Percentiles rank a stretch among this genome's conserved stretches.
Conservation (phyloP, 1,139 yeast genomes). For the Yamadazyma sp. region DNA sequence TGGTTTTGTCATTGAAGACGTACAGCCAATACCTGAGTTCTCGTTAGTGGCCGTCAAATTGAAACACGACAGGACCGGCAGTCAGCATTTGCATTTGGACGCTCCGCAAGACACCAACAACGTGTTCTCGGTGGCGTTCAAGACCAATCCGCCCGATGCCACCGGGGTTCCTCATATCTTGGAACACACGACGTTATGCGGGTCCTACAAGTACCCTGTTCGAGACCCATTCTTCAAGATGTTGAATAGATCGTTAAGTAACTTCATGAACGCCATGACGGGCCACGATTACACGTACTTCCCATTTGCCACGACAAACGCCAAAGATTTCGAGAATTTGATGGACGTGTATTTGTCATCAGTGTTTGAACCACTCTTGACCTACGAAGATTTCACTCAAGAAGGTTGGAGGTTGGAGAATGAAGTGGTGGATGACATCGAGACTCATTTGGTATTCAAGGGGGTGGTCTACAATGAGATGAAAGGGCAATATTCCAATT, state of each 20-base stretch:
- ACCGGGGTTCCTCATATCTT: conserved; percentile 96
- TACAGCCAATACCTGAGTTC: conserved; percentile 75
- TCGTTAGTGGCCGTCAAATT: conserved; percentile 77
- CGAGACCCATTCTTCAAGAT: conserved; percentile 97
- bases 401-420: conserved; percentile 98
- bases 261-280: conserved; percentile 99
- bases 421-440: conserved; percentile 54
- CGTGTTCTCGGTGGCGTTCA: conserved; percentile 87
- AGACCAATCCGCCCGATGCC: conserved; percentile 89
- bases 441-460: conserved; percentile 69
- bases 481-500: conserved; percentile 96
- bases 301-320: conserved; percentile 94
- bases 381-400: conserved; percentile 81
- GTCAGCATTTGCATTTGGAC: conserved; percentile 83
- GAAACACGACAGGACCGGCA: conserved; percentile 65
- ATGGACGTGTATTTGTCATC: conserved; percentile 89
- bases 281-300: conserved; percentile 94
- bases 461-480: conserved; percentile 98
- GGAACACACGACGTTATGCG: conserved; percentile 95
- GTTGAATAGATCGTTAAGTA: conserved; percentile 83
- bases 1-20: conserved; percentile 65
- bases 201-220: conserved; percentile 86
- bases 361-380: conserved; percentile 76
- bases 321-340: conserved; percentile 75
- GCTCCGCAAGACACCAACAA: conserved; percentile 73